A percentile compares a stretch with the other conserved stretches of the same genome.
Conservation (phyloP, 192 early-diverging fungal genomes). For the Umbelopsis sp. region DNA sequence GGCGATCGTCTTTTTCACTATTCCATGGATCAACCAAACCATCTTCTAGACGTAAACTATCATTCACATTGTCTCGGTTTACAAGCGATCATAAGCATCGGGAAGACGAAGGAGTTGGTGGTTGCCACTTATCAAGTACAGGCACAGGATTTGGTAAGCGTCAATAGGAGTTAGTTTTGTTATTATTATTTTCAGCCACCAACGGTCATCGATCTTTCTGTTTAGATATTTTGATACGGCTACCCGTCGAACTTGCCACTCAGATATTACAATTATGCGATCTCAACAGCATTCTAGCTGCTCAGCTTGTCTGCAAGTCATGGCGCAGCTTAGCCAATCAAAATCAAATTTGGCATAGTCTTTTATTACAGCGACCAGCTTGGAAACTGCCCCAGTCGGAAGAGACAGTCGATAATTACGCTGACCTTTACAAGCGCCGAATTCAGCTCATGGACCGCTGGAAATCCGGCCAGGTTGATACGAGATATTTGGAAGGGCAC, state of each 20-base stretch:
- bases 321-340: constrained; percentile 25
- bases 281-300: neutral
- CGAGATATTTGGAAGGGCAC: constrained; percentile 75
- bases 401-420: constrained; percentile 35
- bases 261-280: constrained; percentile 26
- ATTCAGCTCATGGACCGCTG: constrained; percentile 61
- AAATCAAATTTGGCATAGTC: constrained; percentile 26
- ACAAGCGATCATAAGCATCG: neutral
- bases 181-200: neutral
- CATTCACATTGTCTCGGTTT: neutral
- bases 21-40: neutral
- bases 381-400: neutral
- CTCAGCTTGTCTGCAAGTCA: neutral
- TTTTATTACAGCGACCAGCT: constrained; percentile 1
- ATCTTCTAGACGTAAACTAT: neutral
- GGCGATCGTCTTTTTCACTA: constrained; percentile 2
- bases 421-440: constrained; percentile 70
- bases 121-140: neutral
- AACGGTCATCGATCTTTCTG: neutral
- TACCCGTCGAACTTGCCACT: constrained; percentile 26
- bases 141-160: neutral
- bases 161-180: too few species aligned
- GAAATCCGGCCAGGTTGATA: constrained; percentile 44
- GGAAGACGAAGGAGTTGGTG: neutral
- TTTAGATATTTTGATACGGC: constrained; percentile 21